These are phyloP conservation scores for Penicillium carneum DNA, from an alignment of 2,329 filamentous ascomycete genomes.

Conservation along the genomic window DNA sequence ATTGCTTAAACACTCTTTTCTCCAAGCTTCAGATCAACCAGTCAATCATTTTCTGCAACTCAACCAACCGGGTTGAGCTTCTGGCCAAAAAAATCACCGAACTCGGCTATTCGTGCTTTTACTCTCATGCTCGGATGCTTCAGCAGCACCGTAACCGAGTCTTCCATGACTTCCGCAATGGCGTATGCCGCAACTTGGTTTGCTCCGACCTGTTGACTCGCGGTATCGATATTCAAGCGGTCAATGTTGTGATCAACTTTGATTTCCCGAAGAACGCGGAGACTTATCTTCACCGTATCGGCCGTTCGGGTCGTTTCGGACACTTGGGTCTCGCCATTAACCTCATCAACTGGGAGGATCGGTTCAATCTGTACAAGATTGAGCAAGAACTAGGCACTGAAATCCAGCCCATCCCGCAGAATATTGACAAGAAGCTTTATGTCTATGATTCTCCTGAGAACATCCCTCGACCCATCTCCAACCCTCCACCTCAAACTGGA, in stretches of 20 bases:
- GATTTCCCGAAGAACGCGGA: conserved; percentile 99
- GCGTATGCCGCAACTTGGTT: conserved; percentile 95
- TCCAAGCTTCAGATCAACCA: conserved; percentile 99
- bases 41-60: conserved; percentile 99
- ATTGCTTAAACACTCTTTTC: conserved; percentile 98
- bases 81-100: conserved; percentile 99
- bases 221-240: conserved; percentile 98
- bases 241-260: conserved; percentile 99
- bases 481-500: conserved; percentile 51
- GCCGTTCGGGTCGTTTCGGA: conserved; percentile 94
- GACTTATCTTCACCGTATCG: conserved; percentile 97
- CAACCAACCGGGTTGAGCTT: conserved; percentile 95
- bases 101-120: conserved; percentile 98
- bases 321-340: conserved; percentile 98
- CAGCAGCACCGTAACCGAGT: conserved; percentile 96
- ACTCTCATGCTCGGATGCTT: conserved; percentile 97
- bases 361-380: conserved; percentile 98
- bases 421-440: conserved; percentile 96
- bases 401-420: conserved; percentile 92
- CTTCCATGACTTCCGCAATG: conserved; percentile 98
- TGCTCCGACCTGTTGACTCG: conserved; percentile 97
- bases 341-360: conserved; percentile 98
- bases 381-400: conserved; percentile 96
- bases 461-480: conserved; percentile 82
- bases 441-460: conserved; percentile 96